A percentile compares a stretch with the other conserved stretches of the same genome.
Evolutionary conservation across 139 green algal species (phyloP).

Genomic region (Mesostigma viride): DNA sequence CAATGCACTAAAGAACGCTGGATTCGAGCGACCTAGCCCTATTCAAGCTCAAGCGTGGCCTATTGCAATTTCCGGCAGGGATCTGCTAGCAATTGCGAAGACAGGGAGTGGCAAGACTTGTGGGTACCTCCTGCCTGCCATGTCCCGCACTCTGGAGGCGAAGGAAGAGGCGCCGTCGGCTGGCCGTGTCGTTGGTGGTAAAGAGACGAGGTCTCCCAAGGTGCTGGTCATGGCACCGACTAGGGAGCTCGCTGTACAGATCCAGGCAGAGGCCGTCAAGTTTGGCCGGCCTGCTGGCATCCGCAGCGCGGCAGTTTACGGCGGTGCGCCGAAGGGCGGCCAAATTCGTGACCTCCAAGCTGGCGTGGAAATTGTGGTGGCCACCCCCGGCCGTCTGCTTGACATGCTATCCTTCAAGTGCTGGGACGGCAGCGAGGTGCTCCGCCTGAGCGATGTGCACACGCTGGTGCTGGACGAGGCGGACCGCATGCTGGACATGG

Average conservation of each 20-base stretch:
- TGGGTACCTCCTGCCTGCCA: too few relatives aligned
- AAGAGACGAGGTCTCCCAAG: too few relatives aligned
- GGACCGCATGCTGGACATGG: slow-evolving; percentile 92
- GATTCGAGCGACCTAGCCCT: too few relatives aligned
- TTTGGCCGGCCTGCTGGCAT: slow-evolving; percentile 69
- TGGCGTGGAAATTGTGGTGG: slow-evolving; percentile 73
- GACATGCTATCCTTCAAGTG: too few relatives aligned
- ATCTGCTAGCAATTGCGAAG: slow-evolving; percentile 42
- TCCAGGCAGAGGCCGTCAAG: slow-evolving; percentile 81
- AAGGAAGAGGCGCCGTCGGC: too few relatives aligned
- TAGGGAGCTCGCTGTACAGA: slow-evolving; percentile 85
- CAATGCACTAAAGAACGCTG: too few relatives aligned
- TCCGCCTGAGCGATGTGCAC: slow-evolving; percentile 55
- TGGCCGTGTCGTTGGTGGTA: too few relatives aligned
- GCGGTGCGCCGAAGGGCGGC: slow-evolving; percentile 70
- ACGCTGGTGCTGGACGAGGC: slow-evolving; percentile 88
- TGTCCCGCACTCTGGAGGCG: too few relatives aligned
- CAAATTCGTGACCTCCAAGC: slow-evolving; percentile 67
- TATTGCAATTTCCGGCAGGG: slow-evolving; percentile 29
- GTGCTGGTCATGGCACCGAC: slow-evolving; percentile 88
- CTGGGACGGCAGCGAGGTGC: too few relatives aligned
- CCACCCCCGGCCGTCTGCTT: slow-evolving; percentile 80
- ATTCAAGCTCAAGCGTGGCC: slow-evolving; percentile 47
- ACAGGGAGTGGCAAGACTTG: slow-evolving; percentile 45
- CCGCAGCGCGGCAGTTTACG: slow-evolving; percentile 60